phyloP scores from a whole-genome alignment of 176 grass and related monocot species.

The Sorghum bicolor region Sorghum_bicolor_NCBIv3 NC_012870.2:13394501-13395000 shows the following conservation, averaged over 20 bases:
- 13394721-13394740: not conserved
- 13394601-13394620: constrained; percentile 63
- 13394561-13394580: constrained; percentile 81
- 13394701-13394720: too few species aligned
- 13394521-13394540: constrained; percentile 72
- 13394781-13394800: not conserved
- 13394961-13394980: too few species aligned
- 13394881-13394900: not conserved
- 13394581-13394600: constrained; percentile 71
- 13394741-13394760: not conserved
- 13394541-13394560: constrained; percentile 65
- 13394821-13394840: not conserved
- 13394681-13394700: not conserved
- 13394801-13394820: too few species aligned
- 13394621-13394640: constrained; percentile 65
- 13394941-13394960: too few species aligned
- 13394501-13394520: constrained; percentile 65
- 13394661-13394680: constrained; percentile 57
- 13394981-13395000: too few species aligned
- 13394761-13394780: not conserved
- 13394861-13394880: too few species aligned
- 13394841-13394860: not conserved
- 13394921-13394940: not conserved
- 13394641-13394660: constrained; percentile 70
- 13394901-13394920: not conserved